Evolutionary conservation across 176 grass and related monocot genomes (phyloP).

Genomic region (Poa pratensis): DNA sequence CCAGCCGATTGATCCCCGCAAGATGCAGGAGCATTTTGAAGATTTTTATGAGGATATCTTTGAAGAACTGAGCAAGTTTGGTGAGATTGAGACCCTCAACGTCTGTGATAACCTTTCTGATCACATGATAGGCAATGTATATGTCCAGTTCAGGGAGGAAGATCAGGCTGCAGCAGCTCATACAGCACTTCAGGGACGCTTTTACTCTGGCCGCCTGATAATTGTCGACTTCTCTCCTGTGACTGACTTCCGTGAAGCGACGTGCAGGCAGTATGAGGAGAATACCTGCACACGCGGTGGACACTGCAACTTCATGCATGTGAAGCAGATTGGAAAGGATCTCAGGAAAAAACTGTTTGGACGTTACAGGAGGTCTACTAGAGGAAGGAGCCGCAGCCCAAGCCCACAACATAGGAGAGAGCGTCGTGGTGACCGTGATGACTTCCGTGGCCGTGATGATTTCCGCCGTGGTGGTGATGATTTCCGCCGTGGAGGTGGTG

Average conservation of each 20-base stretch:
- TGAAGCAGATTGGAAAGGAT: slow-evolving; percentile 52
- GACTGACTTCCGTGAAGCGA: slow-evolving; percentile 59
- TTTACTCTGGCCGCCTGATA: slow-evolving; percentile 52
- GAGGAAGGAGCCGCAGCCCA: slow-evolving; percentile 53
- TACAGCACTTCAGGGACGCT: slow-evolving; percentile 48
- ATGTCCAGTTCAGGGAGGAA: slow-evolving; percentile 57
- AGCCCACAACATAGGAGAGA: slow-evolving; percentile 43
- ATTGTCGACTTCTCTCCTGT: slow-evolving; percentile 58
- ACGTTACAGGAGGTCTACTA: slow-evolving; percentile 36
- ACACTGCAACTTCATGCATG: slow-evolving; percentile 59
- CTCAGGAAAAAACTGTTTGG: slow-evolving; percentile 53
- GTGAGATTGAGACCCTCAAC: slow-evolving; percentile 57
- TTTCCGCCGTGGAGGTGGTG: slow-evolving; percentile 35
- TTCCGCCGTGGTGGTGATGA: slow-evolving; percentile 41
- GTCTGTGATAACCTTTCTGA: slow-evolving; percentile 52
- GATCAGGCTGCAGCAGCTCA: slow-evolving; percentile 60
- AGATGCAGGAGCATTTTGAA: slow-evolving; percentile 60
- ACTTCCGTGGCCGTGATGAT: slow-evolving; percentile 34
- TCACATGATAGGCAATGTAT: slow-evolving; percentile 63
- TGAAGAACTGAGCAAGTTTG: slow-evolving; percentile 63
- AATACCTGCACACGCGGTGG: slow-evolving; percentile 53
- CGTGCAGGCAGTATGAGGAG: slow-evolving; percentile 55
- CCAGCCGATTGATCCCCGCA: slow-evolving; percentile 46
- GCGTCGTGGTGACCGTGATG: slow-evolving; percentile 49
- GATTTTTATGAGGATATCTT: slow-evolving; percentile 59